phyloP scores from a whole-genome alignment of 2,329 filamentous ascomycete species.

The Aspergillus quadricinctus region DNA sequence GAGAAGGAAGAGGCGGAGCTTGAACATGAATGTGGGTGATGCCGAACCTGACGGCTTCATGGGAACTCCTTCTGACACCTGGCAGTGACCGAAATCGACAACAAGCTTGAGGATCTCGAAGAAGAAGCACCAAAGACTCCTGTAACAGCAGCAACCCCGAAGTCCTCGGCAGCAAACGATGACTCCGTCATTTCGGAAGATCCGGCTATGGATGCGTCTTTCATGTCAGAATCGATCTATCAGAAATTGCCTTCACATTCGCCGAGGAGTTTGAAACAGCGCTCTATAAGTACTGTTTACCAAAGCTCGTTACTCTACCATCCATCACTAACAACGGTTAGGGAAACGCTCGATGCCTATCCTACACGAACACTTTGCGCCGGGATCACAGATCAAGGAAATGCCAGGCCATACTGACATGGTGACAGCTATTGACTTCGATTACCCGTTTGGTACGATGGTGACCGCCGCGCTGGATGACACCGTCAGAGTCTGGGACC shows the following conservation, averaged over 20 bases:
- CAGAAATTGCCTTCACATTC: slow-evolving; percentile 74
- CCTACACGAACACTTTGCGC: slow-evolving; percentile 89
- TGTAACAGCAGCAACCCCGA: slow-evolving; percentile 30
- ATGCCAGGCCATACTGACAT: slow-evolving; percentile 82
- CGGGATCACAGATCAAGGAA: slow-evolving; percentile 82
- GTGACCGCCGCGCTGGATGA: slow-evolving; percentile 91
- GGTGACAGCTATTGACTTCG: slow-evolving; percentile 90
- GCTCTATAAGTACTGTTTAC: slow-evolving; percentile 34
- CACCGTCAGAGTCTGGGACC: slow-evolving; percentile 91
- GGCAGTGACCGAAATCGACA: slow-evolving; percentile 55
- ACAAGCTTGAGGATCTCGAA: slow-evolving; percentile 59
- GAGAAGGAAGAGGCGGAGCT: slow-evolving; percentile 88
- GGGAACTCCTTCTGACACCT: slow-evolving; percentile 1
- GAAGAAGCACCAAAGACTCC: slow-evolving; percentile 44
- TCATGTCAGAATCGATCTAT: slow-evolving; percentile 98
- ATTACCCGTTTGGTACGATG: slow-evolving; percentile 93
- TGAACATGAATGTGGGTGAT: slow-evolving; percentile 74
- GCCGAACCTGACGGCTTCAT: not conserved
- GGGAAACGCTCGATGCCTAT: slow-evolving; percentile 76
- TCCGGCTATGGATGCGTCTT: slow-evolving; percentile 54
- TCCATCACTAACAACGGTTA: slow-evolving; percentile 43
- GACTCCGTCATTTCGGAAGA: slow-evolving; percentile 52
- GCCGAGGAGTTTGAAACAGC: slow-evolving; percentile 50
- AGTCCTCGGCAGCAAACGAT: slow-evolving; percentile 39
- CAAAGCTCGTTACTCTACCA: not conserved